Conservation (phyloP, 768 basidiomycete species). For the Phanerochaete carnosa region DNA sequence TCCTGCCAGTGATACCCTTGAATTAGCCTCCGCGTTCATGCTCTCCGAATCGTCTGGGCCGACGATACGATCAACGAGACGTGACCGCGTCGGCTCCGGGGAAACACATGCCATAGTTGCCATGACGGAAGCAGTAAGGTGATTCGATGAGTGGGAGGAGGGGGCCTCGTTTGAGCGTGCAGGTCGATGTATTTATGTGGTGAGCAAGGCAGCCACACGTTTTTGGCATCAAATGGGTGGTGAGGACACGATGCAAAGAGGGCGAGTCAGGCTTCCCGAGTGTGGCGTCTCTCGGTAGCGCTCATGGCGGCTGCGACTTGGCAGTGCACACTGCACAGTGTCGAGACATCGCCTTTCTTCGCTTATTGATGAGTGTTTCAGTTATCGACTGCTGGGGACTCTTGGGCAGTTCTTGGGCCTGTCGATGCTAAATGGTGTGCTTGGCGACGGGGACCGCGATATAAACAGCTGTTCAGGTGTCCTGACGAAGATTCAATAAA, state of each 20-base stretch:
- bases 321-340: neutral
- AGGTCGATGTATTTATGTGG: neutral
- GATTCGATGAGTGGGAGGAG: neutral
- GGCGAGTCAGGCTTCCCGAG: conserved; percentile 3
- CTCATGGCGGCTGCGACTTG: neutral
- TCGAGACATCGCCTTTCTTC: neutral
- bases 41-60: neutral
- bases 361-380: neutral
- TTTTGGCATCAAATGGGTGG: neutral
- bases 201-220: neutral
- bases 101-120: neutral
- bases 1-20: conserved; percentile 14
- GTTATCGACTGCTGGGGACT: too few species aligned
- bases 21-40: neutral
- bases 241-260: conserved; percentile 4
- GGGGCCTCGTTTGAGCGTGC: neutral
- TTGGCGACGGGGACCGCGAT: too few species aligned
- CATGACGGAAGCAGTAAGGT: neutral
- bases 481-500: too few species aligned
- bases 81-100: neutral
- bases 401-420: too few species aligned
- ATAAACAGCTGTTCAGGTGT: too few species aligned
- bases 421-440: too few species aligned
- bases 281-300: conserved; percentile 2
- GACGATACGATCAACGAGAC: neutral